Conservation (phyloP, 2,329 filamentous ascomycete genomes). For the Sphaerostilbella broomeana region DNA sequence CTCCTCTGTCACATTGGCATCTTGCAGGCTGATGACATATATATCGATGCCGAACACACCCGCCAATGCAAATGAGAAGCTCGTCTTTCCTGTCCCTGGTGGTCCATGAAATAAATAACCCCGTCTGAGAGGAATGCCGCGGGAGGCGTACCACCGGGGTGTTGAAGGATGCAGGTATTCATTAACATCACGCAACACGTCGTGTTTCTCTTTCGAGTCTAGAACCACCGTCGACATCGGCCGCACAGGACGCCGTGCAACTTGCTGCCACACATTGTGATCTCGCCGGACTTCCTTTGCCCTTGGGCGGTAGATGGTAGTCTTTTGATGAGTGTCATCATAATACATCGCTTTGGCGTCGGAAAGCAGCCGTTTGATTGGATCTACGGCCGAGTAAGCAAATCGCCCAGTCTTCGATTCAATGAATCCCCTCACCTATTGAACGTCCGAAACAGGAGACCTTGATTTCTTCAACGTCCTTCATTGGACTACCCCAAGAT, state of each 20-base stretch:
- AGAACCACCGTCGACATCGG: constrained; percentile 72
- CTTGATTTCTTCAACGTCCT: constrained; percentile 45
- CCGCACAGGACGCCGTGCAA: constrained; percentile 57
- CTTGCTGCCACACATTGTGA: constrained; percentile 46
- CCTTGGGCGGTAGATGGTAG: constrained; percentile 49
- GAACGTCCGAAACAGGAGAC: constrained; percentile 50
- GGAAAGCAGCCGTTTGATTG: constrained; percentile 49
- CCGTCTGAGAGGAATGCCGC: constrained; percentile 68
- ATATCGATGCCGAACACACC: constrained; percentile 61
- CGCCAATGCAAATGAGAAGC: constrained; percentile 58
- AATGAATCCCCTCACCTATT: constrained; percentile 21
- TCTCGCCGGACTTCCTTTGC: constrained; percentile 41
- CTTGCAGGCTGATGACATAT: constrained; percentile 52
- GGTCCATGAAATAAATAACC: constrained; percentile 75
- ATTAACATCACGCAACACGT: constrained; percentile 64
- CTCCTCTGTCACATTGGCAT: constrained; percentile 55
- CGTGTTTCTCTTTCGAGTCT: constrained; percentile 58
- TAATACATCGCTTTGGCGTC: constrained; percentile 49
- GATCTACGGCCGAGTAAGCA: constrained; percentile 27
- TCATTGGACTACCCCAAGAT: constrained; percentile 32
- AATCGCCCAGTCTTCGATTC: no score
- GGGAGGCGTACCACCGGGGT: constrained; percentile 65
- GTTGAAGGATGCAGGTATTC: constrained; percentile 69
- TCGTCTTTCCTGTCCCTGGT: constrained; percentile 68
- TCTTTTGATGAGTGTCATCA: constrained; percentile 47